Percentiles rank a stretch among this genome's conserved stretches.
phyloP scores from a whole-genome alignment of 768 basidiomycete genomes.

The Suillus ampliporus region DNA sequence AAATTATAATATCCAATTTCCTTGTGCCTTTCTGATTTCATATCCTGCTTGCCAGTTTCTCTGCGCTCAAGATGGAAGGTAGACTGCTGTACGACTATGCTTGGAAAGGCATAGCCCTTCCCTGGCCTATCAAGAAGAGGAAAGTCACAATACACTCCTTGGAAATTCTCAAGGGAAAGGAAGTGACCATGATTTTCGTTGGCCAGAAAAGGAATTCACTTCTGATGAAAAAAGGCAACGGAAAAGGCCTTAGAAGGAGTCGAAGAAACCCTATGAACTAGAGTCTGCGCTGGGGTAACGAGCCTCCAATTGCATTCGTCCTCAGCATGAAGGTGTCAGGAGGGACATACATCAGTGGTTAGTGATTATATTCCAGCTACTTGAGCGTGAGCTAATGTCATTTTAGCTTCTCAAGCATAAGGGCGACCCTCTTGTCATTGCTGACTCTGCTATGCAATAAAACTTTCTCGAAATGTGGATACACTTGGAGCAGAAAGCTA shows the following conservation, averaged over 20 bases:
- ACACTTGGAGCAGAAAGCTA: constrained; percentile 80
- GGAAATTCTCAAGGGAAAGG: constrained; percentile 81
- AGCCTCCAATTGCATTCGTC: constrained; percentile 77
- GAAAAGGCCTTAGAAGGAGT: constrained; percentile 63
- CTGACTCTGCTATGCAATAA: constrained; percentile 70
- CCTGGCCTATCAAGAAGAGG: constrained; percentile 91
- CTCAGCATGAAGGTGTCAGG: constrained; percentile 93
- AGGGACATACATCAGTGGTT: constrained; percentile 77
- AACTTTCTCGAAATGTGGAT: constrained; percentile 81
- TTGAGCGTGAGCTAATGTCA: neutral
- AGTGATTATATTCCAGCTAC: constrained; percentile 30
- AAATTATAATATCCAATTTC: constrained; percentile 25
- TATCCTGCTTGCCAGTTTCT: constrained; percentile 66
- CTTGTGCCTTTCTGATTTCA: constrained; percentile 6
- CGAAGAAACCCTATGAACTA: constrained; percentile 43
- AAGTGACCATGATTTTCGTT: constrained; percentile 72
- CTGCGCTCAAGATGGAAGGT: constrained; percentile 98
- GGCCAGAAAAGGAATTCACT: constrained; percentile 75
- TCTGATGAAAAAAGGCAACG: constrained; percentile 69
- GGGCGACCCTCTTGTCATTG: constrained; percentile 62
- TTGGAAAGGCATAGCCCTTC: constrained; percentile 86
- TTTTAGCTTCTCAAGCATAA: constrained; percentile 66
- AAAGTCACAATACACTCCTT: constrained; percentile 82
- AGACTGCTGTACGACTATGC: constrained; percentile 96
- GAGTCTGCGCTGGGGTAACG: constrained; percentile 34